Conservation (phyloP, 1,139 yeast species). For the Magnusiomyces ingens region DNA sequence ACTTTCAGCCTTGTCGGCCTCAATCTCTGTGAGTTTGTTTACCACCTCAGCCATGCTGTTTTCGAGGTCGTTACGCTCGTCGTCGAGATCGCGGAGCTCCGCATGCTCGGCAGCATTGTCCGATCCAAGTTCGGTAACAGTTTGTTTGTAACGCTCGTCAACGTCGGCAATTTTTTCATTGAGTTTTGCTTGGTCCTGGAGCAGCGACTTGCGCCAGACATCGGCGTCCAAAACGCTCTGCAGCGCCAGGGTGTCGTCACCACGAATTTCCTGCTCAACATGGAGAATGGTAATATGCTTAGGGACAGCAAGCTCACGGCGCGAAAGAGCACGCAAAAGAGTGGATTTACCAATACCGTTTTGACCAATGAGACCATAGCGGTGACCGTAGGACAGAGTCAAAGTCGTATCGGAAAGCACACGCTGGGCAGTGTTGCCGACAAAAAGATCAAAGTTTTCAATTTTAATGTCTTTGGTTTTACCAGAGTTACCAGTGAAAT, state of each 20-base stretch:
- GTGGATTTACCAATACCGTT: constrained; percentile 99
- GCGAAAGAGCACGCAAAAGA: constrained; percentile 76
- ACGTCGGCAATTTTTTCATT: constrained; percentile 70
- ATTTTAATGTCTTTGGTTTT: constrained; percentile 91
- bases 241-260: constrained; percentile 84
- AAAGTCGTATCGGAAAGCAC: constrained; percentile 83
- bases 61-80: constrained; percentile 83
- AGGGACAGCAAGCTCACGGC: constrained; percentile 90
- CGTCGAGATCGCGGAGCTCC: constrained; percentile 74
- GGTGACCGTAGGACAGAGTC: constrained; percentile 82
- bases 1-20: constrained; percentile 94
- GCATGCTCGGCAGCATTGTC: constrained; percentile 66
- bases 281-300: constrained; percentile 91
- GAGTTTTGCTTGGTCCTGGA: constrained; percentile 68
- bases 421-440: constrained; percentile 83
- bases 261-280: constrained; percentile 94
- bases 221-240: constrained; percentile 97
- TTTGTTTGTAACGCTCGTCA: constrained; percentile 58
- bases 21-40: constrained; percentile 84
- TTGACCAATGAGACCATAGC: constrained; percentile 97
- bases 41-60: constrained; percentile 68
- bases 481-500: constrained; percentile 84
- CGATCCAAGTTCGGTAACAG: constrained; percentile 32
- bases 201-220: constrained; percentile 92
- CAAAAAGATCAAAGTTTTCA: constrained; percentile 87